These are phyloP conservation scores for Cercospora nicotianae DNA, from an alignment of 2,329 filamentous ascomycete genomes.

Conservation along the genomic window DNA sequence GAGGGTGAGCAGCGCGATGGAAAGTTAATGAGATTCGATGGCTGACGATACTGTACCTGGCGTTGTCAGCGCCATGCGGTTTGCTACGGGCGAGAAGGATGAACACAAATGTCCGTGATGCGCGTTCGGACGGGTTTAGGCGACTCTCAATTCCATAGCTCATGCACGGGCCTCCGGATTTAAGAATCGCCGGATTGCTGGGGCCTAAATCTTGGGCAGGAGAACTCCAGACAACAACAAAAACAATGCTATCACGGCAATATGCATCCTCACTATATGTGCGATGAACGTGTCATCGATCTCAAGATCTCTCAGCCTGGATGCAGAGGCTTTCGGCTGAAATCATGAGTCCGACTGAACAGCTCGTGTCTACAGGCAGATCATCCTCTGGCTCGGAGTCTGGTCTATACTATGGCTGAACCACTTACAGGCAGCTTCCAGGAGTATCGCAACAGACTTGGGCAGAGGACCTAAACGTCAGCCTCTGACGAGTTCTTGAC, in stretches of 20 bases:
- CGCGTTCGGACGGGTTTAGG: background rate
- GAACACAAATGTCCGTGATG: background rate
- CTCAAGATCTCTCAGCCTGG: background rate
- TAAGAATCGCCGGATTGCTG: background rate
- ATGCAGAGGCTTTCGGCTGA: background rate
- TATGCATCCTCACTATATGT: background rate
- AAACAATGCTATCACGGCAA: background rate
- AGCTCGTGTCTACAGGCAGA: background rate
- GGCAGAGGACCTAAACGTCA: too few species aligned
- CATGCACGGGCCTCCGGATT: background rate
- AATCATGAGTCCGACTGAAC: background rate
- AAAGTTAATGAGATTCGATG: background rate
- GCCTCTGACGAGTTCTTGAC: background rate
- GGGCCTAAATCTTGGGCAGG: background rate
- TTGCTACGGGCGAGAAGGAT: background rate
- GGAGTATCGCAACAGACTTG: background rate
- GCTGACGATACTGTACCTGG: slow-evolving; percentile 4
- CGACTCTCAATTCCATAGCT: background rate
- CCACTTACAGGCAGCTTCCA: background rate
- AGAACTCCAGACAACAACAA: background rate
- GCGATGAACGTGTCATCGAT: background rate
- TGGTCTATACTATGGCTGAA: background rate
- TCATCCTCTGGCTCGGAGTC: background rate
- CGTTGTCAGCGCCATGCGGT: background rate
- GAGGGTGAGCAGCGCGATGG: background rate